Conservation (phyloP, 768 basidiomycete genomes). For the Boletus rubropictus region DNA sequence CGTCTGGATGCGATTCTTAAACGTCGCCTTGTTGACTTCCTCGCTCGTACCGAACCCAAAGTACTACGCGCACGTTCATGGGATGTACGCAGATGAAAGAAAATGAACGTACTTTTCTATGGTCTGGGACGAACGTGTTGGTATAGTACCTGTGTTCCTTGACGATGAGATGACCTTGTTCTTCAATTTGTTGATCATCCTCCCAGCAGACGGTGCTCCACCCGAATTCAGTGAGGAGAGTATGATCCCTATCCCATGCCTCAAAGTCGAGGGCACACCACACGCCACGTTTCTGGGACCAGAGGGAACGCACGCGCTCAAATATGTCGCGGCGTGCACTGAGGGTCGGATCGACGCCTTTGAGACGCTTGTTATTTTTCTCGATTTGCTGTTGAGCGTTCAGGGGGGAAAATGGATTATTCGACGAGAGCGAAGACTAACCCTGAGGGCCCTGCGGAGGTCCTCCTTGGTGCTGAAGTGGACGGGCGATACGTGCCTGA, state of each 20-base stretch:
- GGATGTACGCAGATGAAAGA: not conserved
- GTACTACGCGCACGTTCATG: slow-evolving; percentile 35
- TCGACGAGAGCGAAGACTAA: slow-evolving; percentile 18
- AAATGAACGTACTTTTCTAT: slow-evolving; percentile 44
- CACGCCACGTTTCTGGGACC: slow-evolving; percentile 56
- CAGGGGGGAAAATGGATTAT: not conserved
- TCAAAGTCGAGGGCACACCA: slow-evolving; percentile 84
- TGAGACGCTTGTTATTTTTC: slow-evolving; percentile 75
- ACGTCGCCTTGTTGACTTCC: slow-evolving; percentile 41
- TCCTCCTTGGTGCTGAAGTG: slow-evolving; percentile 49
- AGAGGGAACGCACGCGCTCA: slow-evolving; percentile 61
- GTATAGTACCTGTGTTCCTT: slow-evolving; percentile 51
- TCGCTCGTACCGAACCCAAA: slow-evolving; percentile 65
- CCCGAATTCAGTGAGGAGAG: slow-evolving; percentile 76
- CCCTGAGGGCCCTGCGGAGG: slow-evolving; percentile 59
- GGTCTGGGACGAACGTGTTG: slow-evolving; percentile 63
- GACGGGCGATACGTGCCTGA: slow-evolving; percentile 55
- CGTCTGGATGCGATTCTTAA: slow-evolving; percentile 47
- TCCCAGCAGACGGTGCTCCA: slow-evolving; percentile 60
- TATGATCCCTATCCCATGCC: slow-evolving; percentile 75
- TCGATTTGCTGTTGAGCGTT: slow-evolving; percentile 52
- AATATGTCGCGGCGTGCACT: slow-evolving; percentile 56
- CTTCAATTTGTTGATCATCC: slow-evolving; percentile 41
- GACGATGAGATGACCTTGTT: slow-evolving; percentile 58
- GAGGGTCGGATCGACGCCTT: slow-evolving; percentile 53